Base-by-base conservation (phyloP, 805 yeast species). In the Candida incommunis region DNA sequence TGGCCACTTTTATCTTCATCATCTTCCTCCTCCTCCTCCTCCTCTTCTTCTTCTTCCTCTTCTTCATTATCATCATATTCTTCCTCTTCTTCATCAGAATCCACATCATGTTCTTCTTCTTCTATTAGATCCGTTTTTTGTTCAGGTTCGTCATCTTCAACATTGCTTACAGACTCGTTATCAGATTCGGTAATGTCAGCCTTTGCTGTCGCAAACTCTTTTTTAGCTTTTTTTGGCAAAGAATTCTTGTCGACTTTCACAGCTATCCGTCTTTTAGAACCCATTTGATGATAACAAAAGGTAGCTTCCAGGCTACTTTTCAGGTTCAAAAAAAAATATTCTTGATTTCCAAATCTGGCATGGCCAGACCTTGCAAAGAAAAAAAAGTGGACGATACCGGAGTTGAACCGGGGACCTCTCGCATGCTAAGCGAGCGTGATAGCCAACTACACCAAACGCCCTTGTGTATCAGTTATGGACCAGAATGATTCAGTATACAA, bases 371-470 rank as follows among this genome's bases (percentile, higher is more conserved):
- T 24, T 23, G 21, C 29, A 46, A 42, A 29, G 21, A 9, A 45
- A 51, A 56, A 56, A 52, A 53, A 45, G 29, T 58, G 62, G 61
- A 58, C 62, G 59, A 58, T 54, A 54, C 62, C 60, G 62, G 62
- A 58, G 56, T 58, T 57, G 62, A 57, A 57, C 62, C 62, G 60
- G 62, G 57, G 62, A 57, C 62, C 62, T 57, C 57, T 54, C 61
- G 62, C 62, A 57, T 57, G 62, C 62, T 57, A 57, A 57, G 62
- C 62, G 61, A 54, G 56, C 53, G 61, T 57, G 61, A 57, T 57
- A 57, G 57, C 60, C 60, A 56, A 56, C 60, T 56, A 56, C 62
- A 57, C 62, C 62, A 57, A 54, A 55, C 59, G 62, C 62, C 62
- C 61, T 31, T 31, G 37, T 25, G 27, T 25, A 9, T 9, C 13